Percentiles rank a stretch among this genome's conserved stretches.
Conservation (phyloP, 1,139 yeast species). For the Debaryomyces sp. region DNA sequence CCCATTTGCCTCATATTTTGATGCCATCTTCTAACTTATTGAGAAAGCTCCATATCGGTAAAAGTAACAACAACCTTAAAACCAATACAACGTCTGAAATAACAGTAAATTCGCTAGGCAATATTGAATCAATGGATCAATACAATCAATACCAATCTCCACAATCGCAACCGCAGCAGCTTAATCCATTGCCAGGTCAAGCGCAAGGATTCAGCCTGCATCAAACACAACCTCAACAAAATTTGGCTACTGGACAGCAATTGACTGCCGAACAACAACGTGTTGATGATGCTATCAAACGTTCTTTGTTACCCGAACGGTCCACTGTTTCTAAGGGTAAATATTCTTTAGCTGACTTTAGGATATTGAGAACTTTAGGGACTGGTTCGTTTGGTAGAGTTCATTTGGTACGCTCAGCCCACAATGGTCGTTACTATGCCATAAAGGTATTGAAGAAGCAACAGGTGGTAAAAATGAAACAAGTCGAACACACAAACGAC, state of each 20-base stretch:
- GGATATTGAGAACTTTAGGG: conserved; percentile 57
- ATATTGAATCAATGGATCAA: conserved; percentile 9
- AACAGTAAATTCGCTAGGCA: conserved; percentile 10
- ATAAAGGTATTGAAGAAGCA: conserved; percentile 60
- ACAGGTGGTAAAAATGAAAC: conserved; percentile 63
- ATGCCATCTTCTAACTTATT: conserved; percentile 24
- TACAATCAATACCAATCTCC: conserved; percentile 9
- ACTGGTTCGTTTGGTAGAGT: conserved; percentile 69
- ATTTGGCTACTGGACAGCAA: conserved; percentile 6
- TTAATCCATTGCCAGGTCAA: conserved; percentile 8
- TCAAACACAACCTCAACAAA: conserved; percentile 8
- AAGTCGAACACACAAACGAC: conserved; percentile 66
- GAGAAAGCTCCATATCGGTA: conserved; percentile 23
- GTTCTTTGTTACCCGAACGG: conserved; percentile 35
- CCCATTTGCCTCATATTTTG: conserved; percentile 6
- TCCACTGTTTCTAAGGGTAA: conserved; percentile 55
- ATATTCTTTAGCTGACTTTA: conserved; percentile 55
- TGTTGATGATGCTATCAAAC: conserved; percentile 32
- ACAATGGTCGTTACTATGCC: conserved; percentile 62
- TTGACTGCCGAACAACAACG: conserved; percentile 14
- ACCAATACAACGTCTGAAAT: conserved; percentile 3
- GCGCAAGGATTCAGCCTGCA: background rate
- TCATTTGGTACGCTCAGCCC: conserved; percentile 59
- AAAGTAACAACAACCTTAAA: conserved; percentile 10
- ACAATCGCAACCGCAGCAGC: conserved; percentile 12